Evolutionary conservation across 192 early-diverging fungal genomes (phyloP).

Genomic region (Chytriomyces hyalinus): DNA sequence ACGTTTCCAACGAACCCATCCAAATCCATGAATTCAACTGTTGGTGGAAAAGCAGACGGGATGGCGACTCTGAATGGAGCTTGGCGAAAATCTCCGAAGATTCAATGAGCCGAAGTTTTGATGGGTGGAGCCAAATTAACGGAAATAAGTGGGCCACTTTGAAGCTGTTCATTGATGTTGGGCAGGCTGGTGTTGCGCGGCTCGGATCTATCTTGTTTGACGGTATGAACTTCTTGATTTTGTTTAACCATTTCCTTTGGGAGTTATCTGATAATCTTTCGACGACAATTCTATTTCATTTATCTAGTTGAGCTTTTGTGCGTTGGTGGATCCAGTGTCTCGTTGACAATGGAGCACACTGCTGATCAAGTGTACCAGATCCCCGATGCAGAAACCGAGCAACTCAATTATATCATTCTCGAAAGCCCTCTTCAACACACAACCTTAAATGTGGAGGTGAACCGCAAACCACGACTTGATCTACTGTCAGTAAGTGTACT

Average conservation of each 20-base stretch:
- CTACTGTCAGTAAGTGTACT: background rate
- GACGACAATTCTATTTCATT: background rate
- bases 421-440: slow-evolving; percentile 8
- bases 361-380: slow-evolving; percentile 29
- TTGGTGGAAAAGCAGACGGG: slow-evolving; percentile 7
- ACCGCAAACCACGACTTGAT: background rate
- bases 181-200: slow-evolving; percentile 1
- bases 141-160: slow-evolving; percentile 17
- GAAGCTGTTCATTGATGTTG: slow-evolving; percentile 28
- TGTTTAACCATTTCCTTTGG: no score
- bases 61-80: background rate
- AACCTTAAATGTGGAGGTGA: background rate
- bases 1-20: background rate
- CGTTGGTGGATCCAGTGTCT: slow-evolving; percentile 19
- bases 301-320: slow-evolving; percentile 12
- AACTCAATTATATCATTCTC: slow-evolving; percentile 1
- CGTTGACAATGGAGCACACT: slow-evolving; percentile 29
- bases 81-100: slow-evolving; percentile 16
- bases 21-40: slow-evolving; percentile 9
- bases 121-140: background rate
- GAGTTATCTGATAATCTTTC: no score
- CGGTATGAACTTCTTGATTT: slow-evolving; percentile 7
- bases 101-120: background rate
- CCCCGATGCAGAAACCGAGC: slow-evolving; percentile 8
- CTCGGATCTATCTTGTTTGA: slow-evolving; percentile 24